Conservation (phyloP, 805 yeast genomes). For the Spathaspora hagerdaliae region DNA sequence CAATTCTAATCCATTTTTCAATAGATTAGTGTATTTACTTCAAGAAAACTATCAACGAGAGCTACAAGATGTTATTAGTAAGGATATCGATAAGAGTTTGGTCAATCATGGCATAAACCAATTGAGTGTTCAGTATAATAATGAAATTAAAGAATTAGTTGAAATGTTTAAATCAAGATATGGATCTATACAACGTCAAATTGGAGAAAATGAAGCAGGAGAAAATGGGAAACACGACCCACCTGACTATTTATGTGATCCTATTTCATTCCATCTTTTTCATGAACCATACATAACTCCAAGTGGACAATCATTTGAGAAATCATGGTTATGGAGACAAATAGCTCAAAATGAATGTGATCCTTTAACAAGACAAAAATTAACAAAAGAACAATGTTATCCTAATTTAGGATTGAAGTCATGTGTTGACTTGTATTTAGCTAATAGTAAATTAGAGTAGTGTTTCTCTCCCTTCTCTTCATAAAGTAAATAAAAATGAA, state of each 20-base stretch:
- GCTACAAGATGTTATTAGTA: slow-evolving; percentile 2
- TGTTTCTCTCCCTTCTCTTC: too few relatives aligned
- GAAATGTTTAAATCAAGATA: slow-evolving; percentile 14
- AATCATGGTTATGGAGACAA: slow-evolving; percentile 30
- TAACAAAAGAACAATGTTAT: slow-evolving; percentile 3
- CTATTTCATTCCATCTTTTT: slow-evolving; percentile 37
- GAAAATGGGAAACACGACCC: slow-evolving; percentile 13
- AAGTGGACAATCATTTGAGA: slow-evolving; percentile 38
- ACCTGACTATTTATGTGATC: slow-evolving; percentile 35
- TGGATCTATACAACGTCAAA: slow-evolving; percentile 7
- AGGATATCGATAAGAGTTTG: slow-evolving; percentile 1
- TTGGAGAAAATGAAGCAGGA: slow-evolving; percentile 6
- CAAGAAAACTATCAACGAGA: slow-evolving; percentile 10
- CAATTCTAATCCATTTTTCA: slow-evolving; percentile 7
- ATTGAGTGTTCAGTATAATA: slow-evolving; percentile 6
- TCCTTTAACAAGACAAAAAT: slow-evolving; percentile 30
- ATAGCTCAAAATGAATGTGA: slow-evolving; percentile 23
- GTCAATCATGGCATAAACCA: slow-evolving; percentile 3
- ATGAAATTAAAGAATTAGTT: slow-evolving; percentile 9
- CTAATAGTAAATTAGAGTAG: not conserved
- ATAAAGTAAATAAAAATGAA: too few relatives aligned
- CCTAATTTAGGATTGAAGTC: not conserved
- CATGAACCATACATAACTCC: slow-evolving; percentile 40
- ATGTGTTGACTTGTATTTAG: slow-evolving; percentile 3
- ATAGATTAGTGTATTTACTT: slow-evolving; percentile 4